Conservation (phyloP, 2,329 filamentous ascomycete species). For the Rhytidhysteron rufulum region DNA sequence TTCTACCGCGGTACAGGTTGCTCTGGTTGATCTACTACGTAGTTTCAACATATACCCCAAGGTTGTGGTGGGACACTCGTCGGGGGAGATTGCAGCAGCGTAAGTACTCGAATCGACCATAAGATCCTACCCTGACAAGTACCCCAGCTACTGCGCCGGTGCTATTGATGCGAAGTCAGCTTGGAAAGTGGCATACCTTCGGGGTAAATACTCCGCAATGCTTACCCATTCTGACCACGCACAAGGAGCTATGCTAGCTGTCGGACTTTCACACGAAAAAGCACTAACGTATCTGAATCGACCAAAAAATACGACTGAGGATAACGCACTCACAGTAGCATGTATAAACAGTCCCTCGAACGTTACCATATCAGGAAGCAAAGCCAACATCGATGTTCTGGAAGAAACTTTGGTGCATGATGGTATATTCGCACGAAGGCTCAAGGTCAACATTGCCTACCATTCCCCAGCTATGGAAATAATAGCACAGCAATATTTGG, state of each 20-base stretch:
- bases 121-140: constrained; percentile 1
- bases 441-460: constrained; percentile 41
- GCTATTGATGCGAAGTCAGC: constrained; percentile 13
- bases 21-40: constrained; percentile 3
- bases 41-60: not conserved
- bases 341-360: constrained; percentile 36
- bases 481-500: not conserved
- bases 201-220: constrained; percentile 6
- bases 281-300: not conserved
- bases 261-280: constrained; percentile 25
- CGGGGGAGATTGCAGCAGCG: constrained; percentile 8
- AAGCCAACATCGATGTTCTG: constrained; percentile 26
- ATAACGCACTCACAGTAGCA: constrained; percentile 3
- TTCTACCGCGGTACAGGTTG: constrained; percentile 7
- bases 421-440: constrained; percentile 31
- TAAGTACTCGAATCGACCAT: too few relatives aligned
- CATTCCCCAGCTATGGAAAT: constrained; percentile 40
- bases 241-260: constrained; percentile 26
- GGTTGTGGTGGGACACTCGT: constrained; percentile 6
- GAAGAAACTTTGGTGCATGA: constrained; percentile 26
- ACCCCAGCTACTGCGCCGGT: not conserved
- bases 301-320: constrained; percentile 5
- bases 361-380: constrained; percentile 42
- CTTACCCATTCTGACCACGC: constrained; percentile 15
- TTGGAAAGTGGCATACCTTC: not conserved